Evolutionary conservation across 2,329 filamentous ascomycete species (phyloP), one percentile per base, ranked within the genome.

Genomic region (Aspergillus uvarum): DNA sequence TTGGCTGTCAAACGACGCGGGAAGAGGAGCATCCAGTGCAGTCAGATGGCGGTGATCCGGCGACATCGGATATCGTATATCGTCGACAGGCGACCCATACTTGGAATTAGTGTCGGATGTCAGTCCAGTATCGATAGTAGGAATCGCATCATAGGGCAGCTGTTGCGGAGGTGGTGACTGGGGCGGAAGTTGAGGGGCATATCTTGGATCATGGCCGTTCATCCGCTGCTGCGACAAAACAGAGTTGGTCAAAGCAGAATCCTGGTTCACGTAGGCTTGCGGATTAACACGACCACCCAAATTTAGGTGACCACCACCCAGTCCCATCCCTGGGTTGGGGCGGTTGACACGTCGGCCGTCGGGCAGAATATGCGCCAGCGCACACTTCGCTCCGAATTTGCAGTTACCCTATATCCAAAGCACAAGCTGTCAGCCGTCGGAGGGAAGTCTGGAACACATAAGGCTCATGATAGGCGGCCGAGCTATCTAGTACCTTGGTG

Each of bases 361-460:
- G 68, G 93, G 92, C 52, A 97, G 88, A 71, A 98, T 90, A 77
- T 99, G 95, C 66, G 96, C 91, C 73, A 98, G 91, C 72, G 94
- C 94, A 82, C 95, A 99, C 79, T 98, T 98, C 65, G 92, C 90
- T 63, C 95, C 95, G 76, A 98, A 99, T 77, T 98, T 98, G 87
- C 95, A 99, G 79, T 97, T 97, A 67, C 95, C 95, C 92, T 97
- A 70, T 56, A 59, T 32, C 14, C 29, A 59, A 47, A 48, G 59
- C 54, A 48, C 24, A 51, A 22, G 70, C 65, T 68, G 72, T 72
- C 61, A 67, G 63, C 57, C 38, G 44, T 55, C 24, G 19, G 2
- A 44, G 38, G 38, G 14, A n/a, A 16, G 8, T 19, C 6, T 3
- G 16, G 14, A 44, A 44, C 38, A 44, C 16, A 44, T 2, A 44